A percentile compares a stretch with the other conserved stretches of the same genome.
Conservation (phyloP, 2,329 filamentous ascomycete species). For the Trichoderma atrobrunneum region DNA sequence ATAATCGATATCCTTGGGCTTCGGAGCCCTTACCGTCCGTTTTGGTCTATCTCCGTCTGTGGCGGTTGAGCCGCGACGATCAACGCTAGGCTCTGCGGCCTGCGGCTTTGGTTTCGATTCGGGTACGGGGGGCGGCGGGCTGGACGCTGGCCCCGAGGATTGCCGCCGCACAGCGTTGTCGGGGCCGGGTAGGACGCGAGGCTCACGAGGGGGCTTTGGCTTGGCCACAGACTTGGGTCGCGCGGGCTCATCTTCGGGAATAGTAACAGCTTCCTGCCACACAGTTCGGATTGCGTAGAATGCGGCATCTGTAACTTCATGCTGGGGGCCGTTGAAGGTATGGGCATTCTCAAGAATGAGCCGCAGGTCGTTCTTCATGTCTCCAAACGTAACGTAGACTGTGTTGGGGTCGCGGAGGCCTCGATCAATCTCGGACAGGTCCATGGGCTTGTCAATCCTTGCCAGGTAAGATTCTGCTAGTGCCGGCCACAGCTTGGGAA, state of each 20-base stretch:
- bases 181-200: slow-evolving; percentile 27
- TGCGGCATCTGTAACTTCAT: slow-evolving; percentile 64
- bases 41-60: slow-evolving; percentile 79
- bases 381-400: slow-evolving; percentile 65
- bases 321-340: slow-evolving; percentile 76
- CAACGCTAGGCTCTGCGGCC: slow-evolving; percentile 24
- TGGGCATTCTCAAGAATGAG: slow-evolving; percentile 77
- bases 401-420: slow-evolving; percentile 65
- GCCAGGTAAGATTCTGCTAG: slow-evolving; percentile 72
- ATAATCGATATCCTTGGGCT: slow-evolving; percentile 88
- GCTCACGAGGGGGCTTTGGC: slow-evolving; percentile 37
- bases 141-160: slow-evolving; percentile 31
- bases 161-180: slow-evolving; percentile 28
- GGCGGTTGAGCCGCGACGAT: slow-evolving; percentile 69
- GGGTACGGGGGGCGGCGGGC: slow-evolving; percentile 28
- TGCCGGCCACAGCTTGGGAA: slow-evolving; percentile 69
- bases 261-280: slow-evolving; percentile 44
- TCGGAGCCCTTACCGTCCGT: slow-evolving; percentile 88
- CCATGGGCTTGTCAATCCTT: slow-evolving; percentile 74
- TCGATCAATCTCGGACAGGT: slow-evolving; percentile 77
- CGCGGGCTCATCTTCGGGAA: slow-evolving; percentile 52
- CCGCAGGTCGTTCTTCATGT: slow-evolving; percentile 70
- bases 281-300: slow-evolving; percentile 55
- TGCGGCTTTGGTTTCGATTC: slow-evolving; percentile 23
- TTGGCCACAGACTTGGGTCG: slow-evolving; percentile 52